Conservation (phyloP, 768 basidiomycete species). For the Auriscalpium orientale region DNA sequence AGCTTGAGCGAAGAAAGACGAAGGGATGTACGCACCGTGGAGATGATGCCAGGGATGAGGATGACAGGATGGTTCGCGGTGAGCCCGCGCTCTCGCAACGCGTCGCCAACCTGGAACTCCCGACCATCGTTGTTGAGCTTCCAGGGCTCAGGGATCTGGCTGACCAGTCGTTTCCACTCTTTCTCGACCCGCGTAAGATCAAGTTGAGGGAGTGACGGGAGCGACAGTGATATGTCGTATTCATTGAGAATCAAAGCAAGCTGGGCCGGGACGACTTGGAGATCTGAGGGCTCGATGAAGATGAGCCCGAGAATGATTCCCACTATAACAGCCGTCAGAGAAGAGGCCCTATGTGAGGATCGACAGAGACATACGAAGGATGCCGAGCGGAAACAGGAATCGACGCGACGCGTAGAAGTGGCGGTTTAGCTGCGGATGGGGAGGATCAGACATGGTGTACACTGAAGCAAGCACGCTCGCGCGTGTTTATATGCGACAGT, state of each 20-base stretch:
- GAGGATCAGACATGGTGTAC: not conserved
- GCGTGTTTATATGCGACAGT: slow-evolving; percentile 18
- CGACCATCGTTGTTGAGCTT: slow-evolving; percentile 74
- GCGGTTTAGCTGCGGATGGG: not conserved
- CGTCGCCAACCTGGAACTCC: slow-evolving; percentile 72
- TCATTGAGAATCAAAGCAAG: slow-evolving; percentile 59
- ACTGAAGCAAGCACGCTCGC: too few species aligned
- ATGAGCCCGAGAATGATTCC: slow-evolving; percentile 57
- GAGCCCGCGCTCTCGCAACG: slow-evolving; percentile 54
- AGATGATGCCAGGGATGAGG: slow-evolving; percentile 85
- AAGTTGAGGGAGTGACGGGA: slow-evolving; percentile 57
- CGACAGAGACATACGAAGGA: slow-evolving; percentile 39
- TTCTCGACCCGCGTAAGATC: slow-evolving; percentile 62
- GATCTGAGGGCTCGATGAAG: slow-evolving; percentile 58
- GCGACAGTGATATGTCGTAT: slow-evolving; percentile 60
- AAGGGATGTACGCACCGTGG: slow-evolving; percentile 47
- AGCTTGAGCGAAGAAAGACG: slow-evolving; percentile 18
- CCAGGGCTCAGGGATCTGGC: slow-evolving; percentile 73
- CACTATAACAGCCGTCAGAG: slow-evolving; percentile 32
- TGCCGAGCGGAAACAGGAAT: slow-evolving; percentile 67
- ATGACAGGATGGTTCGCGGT: slow-evolving; percentile 72
- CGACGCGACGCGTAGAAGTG: slow-evolving; percentile 29
- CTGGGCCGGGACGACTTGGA: slow-evolving; percentile 62
- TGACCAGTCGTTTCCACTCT: slow-evolving; percentile 64
- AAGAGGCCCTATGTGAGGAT: not conserved